Percentiles rank a stretch among this genome's conserved stretches.
Conservation (phyloP, 768 basidiomycete genomes). For the Amanita thiersii region DNA sequence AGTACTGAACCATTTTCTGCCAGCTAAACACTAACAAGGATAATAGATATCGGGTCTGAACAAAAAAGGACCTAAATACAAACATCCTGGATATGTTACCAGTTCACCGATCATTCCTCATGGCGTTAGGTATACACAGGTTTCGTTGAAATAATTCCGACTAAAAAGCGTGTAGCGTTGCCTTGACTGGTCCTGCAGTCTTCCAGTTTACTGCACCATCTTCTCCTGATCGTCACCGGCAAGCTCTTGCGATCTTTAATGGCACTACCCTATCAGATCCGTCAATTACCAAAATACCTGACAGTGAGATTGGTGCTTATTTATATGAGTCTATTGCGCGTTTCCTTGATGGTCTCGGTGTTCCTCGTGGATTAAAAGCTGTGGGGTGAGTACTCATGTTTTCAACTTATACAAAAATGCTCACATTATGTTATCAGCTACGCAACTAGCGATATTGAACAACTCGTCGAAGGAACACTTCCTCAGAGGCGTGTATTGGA, state of each 20-base stretch:
- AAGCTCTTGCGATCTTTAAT: conserved; percentile 80
- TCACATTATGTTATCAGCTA: conserved; percentile 33
- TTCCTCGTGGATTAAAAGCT: conserved; percentile 80
- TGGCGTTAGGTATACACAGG: conserved; percentile 55
- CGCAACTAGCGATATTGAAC: conserved; percentile 51
- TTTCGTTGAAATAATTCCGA: neutral
- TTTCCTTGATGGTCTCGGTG: conserved; percentile 78
- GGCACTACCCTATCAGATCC: conserved; percentile 57
- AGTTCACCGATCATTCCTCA: conserved; percentile 90
- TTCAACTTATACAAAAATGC: neutral
- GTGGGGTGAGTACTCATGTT: conserved; percentile 41
- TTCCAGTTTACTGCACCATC: conserved; percentile 96
- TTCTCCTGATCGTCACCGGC: conserved; percentile 83
- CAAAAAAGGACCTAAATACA: conserved; percentile 88
- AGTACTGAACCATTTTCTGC: conserved; percentile 16
- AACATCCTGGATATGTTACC: conserved; percentile 84
- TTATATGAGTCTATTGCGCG: conserved; percentile 81
- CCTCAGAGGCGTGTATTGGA: conserved; percentile 91
- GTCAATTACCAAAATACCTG: conserved; percentile 64
- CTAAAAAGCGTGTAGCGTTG: conserved; percentile 42
- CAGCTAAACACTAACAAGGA: neutral
- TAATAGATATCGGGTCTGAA: conserved; percentile 84
- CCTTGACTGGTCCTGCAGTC: conserved; percentile 87
- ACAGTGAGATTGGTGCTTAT: conserved; percentile 69
- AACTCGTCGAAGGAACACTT: conserved; percentile 84